A percentile compares a stretch with the other conserved stretches of the same genome.
Evolutionary conservation across 2,329 filamentous ascomycete species (phyloP).

Genomic region (Aotearoamyces nothofagi): DNA sequence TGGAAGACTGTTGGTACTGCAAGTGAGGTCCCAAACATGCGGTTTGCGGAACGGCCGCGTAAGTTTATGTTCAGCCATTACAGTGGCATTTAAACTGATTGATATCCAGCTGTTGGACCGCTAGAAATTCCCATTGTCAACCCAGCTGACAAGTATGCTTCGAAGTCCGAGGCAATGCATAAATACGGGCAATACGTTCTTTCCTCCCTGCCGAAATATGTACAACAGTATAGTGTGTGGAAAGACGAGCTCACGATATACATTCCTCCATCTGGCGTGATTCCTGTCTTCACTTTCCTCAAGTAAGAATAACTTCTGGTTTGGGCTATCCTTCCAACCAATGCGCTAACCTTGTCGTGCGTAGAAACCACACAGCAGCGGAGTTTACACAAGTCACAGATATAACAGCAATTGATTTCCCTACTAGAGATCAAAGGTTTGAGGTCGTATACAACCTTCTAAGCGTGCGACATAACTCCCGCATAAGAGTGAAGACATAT

Average conservation of each 20-base stretch:
- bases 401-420: conserved; percentile 91
- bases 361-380: conserved; percentile 76
- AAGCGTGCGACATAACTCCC: conserved; percentile 88
- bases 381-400: conserved; percentile 91
- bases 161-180: conserved; percentile 78
- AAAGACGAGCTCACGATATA: conserved; percentile 97
- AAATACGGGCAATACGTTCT: conserved; percentile 94
- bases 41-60: conserved; percentile 25
- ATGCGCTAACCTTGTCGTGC: neutral
- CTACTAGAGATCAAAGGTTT: conserved; percentile 88
- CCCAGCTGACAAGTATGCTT: conserved; percentile 81
- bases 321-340: neutral
- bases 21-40: conserved; percentile 5
- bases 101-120: conserved; percentile 31
- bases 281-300: conserved; percentile 86
- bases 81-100: no score
- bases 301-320: conserved; percentile 36
- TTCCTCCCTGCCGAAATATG: conserved; percentile 91
- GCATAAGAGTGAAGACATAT: conserved; percentile 97
- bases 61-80: no score
- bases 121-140: conserved; percentile 74
- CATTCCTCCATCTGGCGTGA: conserved; percentile 73
- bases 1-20: conserved; percentile 2
- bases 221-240: conserved; percentile 99
- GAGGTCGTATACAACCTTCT: conserved; percentile 97